Evolutionary conservation across 1,284 basidiomycete genomes (phyloP), one percentile per base, ranked within the genome.

Genomic region (Sanghuangporus sanghuang): DNA sequence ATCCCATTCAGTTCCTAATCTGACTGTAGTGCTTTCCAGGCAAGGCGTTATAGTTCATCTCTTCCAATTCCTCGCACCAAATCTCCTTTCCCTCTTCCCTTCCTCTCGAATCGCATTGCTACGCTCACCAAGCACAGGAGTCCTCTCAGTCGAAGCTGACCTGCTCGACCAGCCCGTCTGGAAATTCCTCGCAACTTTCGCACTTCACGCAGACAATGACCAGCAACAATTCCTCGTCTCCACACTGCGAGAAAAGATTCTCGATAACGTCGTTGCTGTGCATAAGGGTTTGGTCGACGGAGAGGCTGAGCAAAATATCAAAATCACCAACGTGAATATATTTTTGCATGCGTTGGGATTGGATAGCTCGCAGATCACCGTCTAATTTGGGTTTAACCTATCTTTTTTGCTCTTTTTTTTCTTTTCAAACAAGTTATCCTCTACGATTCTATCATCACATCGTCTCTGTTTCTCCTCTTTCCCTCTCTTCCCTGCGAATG

Each of bases 151-250:
- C 16, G 74, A 79, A 50, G 71, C 83, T 27, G 93, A 96, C 74
- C 81, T 86, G 54, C 85, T 91, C 64, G 96, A 98, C 75, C 93
- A 92, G 77, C 93, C 89, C 18, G 91, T 93, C 18, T 97, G 93
- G 94, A 90, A 93, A 74, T 92, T 96, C 78, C 84, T 96, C 59
- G 93, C 93, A 9, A 86, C 92, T 2, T 79, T 99, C 57, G 95
- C 96, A 2, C 82, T 97, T 57, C 93, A 94, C 68, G 90, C 93
- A 11, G 85, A 85, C 54, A 81, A 86, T 59, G 90, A 95, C 69
- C 89, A 93, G 71, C 95, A 98, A 72, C 94, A 98, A 72, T 89
- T 87, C 58, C 83, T 99, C 48, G 95, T 99, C 21, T 86, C 87
- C 46, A 84, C 89, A 53, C 79, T 98, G 53, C 87, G 95, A 64